Evolutionary conservation across 2,329 filamentous ascomycete genomes (phyloP).

Genomic region (Endocalyx cinctus): DNA sequence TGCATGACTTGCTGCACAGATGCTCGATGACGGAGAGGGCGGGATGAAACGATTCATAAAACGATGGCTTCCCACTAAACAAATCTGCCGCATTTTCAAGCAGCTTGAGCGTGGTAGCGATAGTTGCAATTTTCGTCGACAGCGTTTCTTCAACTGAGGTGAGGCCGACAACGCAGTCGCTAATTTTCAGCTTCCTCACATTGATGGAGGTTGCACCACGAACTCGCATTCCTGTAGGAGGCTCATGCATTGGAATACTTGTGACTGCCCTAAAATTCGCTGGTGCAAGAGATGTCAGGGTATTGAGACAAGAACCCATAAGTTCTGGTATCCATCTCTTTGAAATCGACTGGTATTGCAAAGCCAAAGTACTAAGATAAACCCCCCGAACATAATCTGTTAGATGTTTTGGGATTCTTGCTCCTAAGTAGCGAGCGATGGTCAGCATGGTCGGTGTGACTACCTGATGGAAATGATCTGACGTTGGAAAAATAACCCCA

Average conservation of each 20-base stretch:
- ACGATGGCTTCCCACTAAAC: slow-evolving; percentile 71
- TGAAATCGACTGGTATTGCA: slow-evolving; percentile 79
- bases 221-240: slow-evolving; percentile 47
- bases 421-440: slow-evolving; percentile 78
- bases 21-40: slow-evolving; percentile 54
- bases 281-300: slow-evolving; percentile 64
- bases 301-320: slow-evolving; percentile 75
- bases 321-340: slow-evolving; percentile 89
- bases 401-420: slow-evolving; percentile 63
- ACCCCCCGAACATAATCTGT: slow-evolving; percentile 68
- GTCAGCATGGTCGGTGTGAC: slow-evolving; percentile 83
- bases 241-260: slow-evolving; percentile 60
- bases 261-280: slow-evolving; percentile 39
- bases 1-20: slow-evolving; percentile 50
- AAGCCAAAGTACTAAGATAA: slow-evolving; percentile 71
- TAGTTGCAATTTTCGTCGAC: slow-evolving; percentile 46
- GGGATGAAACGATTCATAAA: slow-evolving; percentile 73
- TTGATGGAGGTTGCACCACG: slow-evolving; percentile 34
- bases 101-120: slow-evolving; percentile 60
- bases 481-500: slow-evolving; percentile 83
- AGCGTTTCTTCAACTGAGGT: slow-evolving; percentile 29
- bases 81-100: slow-evolving; percentile 64
- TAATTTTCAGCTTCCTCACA: slow-evolving; percentile 53
- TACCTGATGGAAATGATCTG: slow-evolving; percentile 95
- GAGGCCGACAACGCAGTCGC: slow-evolving; percentile 44